Evolutionary conservation across 208 protist species (phyloP).

Genomic region (Leptomonas seymouri): DNA sequence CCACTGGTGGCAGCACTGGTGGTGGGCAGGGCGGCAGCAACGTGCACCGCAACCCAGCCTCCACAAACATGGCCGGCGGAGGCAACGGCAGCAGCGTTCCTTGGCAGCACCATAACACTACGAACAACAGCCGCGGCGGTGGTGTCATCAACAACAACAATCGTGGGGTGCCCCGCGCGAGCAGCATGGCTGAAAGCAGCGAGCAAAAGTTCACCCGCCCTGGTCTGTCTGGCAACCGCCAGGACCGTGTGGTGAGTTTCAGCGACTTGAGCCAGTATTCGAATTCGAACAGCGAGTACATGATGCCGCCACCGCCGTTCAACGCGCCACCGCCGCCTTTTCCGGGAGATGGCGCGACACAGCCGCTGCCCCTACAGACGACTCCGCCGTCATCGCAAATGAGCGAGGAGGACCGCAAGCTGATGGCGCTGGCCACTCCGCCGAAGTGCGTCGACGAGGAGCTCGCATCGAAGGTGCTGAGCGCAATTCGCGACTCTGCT

Average conservation of each 20-base stretch:
- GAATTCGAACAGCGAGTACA: slow-evolving; percentile 22
- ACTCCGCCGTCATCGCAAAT: slow-evolving; percentile 18
- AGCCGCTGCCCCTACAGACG: slow-evolving; percentile 16
- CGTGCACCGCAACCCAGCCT: slow-evolving; percentile 24
- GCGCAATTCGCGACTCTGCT: slow-evolving; percentile 63
- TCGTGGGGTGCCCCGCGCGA: slow-evolving; percentile 33
- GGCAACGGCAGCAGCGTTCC: slow-evolving; percentile 9
- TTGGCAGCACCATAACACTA: slow-evolving; percentile 30
- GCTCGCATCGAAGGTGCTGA: slow-evolving; percentile 54
- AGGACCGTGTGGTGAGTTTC: slow-evolving; percentile 53
- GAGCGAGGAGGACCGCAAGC: slow-evolving; percentile 71
- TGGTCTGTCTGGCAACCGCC: slow-evolving; percentile 24
- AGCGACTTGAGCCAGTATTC: slow-evolving; percentile 43
- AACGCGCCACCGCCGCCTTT: slow-evolving; percentile 27
- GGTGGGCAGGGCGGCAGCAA: slow-evolving; percentile 9
- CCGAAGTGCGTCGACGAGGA: slow-evolving; percentile 60
- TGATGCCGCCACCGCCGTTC: slow-evolving; percentile 32
- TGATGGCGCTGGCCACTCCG: slow-evolving; percentile 63
- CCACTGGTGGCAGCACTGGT: slow-evolving; percentile 19
- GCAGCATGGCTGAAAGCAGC: slow-evolving; percentile 34
- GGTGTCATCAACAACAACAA: slow-evolving; percentile 30
- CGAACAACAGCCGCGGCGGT: slow-evolving; percentile 18
- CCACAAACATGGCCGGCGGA: slow-evolving; percentile 30
- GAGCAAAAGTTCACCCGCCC: slow-evolving; percentile 32
- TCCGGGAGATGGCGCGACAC: slow-evolving; percentile 9